Evolutionary conservation across 441 rosid genomes (phyloP), one percentile per base, ranked within the genome.

Genomic region (Geranium incanum): DNA sequence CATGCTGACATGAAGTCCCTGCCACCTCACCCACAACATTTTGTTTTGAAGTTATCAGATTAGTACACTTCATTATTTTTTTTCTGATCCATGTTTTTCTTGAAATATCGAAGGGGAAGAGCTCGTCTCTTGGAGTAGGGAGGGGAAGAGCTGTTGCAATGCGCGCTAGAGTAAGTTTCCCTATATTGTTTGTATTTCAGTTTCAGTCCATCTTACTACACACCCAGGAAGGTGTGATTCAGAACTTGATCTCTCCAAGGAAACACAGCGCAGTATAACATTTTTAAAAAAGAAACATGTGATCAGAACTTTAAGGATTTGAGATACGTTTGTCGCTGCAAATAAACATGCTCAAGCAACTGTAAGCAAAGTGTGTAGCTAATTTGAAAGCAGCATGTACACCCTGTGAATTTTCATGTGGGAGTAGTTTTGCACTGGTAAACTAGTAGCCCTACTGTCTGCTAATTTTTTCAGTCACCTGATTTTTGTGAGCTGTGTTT

Each of bases 121-220:
- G 96, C 81, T 84, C 98, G 48, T 86, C 99, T 19, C 81, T 92
- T 18, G 98, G 98, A 73, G 98, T 95, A 80, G 99, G 99, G 74
- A 88, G 97, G 81, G 99, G 99, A 57, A 88, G 98, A 84, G 93
- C 95, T 79, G 97, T 85, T 70, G 95, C 98, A 12, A 89, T 95
- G 98, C 87, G 97, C 50, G 98, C 97, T 36, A 95, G 89, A 78
- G 99, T 95, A 85, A 86, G 93, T 77, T 43, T 69, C 38, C 38
- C 3, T 23, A 75, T 5, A 13, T 16, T 65, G 41, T 5, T 7
- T 48, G 7, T 52, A 45, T 15, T 6, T 13, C 50, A 33, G 68
- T 43, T n/a, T 67, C 28, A 70, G 9, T 68, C 60, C 37, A 19
- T 75, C 8, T 71, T 11, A 37, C 21, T 13, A 15, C 66, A 62